phyloP scores from a whole-genome alignment of 2,329 filamentous ascomycete genomes.

The Magnaporthiopsis poae region DNA sequence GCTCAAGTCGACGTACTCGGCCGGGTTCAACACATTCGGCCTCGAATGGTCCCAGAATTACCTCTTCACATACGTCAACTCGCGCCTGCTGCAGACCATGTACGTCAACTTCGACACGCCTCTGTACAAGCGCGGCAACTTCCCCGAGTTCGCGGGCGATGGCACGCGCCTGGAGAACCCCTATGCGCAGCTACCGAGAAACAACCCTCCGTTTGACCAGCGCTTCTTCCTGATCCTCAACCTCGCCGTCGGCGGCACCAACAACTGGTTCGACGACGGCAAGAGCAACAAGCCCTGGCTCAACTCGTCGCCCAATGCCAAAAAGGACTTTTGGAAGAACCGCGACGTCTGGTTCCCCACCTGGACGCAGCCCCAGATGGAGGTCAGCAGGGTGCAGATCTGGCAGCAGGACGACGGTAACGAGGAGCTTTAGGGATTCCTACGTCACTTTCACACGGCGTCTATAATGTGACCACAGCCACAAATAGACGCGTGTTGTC shows the following conservation, averaged over 20 bases:
- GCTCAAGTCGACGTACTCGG: slow-evolving; percentile 63
- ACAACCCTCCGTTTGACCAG: slow-evolving; percentile 65
- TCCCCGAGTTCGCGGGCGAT: slow-evolving; percentile 49
- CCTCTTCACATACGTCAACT: slow-evolving; percentile 77
- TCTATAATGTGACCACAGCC: background rate
- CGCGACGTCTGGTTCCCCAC: slow-evolving; percentile 58
- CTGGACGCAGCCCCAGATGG: slow-evolving; percentile 59
- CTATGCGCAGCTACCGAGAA: slow-evolving; percentile 52
- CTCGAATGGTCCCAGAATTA: slow-evolving; percentile 84
- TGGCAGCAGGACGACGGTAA: slow-evolving; percentile 58
- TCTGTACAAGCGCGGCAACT: slow-evolving; percentile 60
- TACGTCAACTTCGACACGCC: slow-evolving; percentile 64
- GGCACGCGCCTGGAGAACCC: slow-evolving; percentile 54
- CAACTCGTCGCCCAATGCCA: slow-evolving; percentile 55
- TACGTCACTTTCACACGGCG: no score
- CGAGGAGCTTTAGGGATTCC: slow-evolving; percentile 34
- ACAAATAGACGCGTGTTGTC: background rate
- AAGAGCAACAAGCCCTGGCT: slow-evolving; percentile 69
- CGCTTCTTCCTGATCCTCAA: slow-evolving; percentile 69
- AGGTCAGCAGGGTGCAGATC: slow-evolving; percentile 61
- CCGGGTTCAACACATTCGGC: slow-evolving; percentile 65
- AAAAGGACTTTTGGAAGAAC: slow-evolving; percentile 67
- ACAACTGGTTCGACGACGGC: slow-evolving; percentile 75
- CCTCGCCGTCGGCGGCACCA: slow-evolving; percentile 65
- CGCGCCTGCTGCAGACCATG: slow-evolving; percentile 66